Conservation (phyloP, 805 yeast species). For the Wickerhamomyces kurtzmanii region DNA sequence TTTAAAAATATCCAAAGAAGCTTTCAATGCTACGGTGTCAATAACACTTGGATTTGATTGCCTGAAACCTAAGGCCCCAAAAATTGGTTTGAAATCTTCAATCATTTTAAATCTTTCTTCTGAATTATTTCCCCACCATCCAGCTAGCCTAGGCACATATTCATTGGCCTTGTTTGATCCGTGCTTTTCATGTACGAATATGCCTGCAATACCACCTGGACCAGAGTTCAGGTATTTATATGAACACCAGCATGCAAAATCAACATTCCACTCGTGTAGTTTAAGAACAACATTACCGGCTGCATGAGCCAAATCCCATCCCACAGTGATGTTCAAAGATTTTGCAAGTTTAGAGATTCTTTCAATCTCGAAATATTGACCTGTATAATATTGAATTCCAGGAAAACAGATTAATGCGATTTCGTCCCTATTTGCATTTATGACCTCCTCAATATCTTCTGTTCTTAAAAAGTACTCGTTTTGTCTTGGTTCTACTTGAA, state of each 20-base stretch:
- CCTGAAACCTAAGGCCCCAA: conserved; percentile 81
- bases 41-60: conserved; percentile 88
- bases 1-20: conserved; percentile 53
- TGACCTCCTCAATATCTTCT: conserved; percentile 46
- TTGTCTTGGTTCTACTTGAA: conserved; percentile 53
- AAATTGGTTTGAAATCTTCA: conserved; percentile 67
- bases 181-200: conserved; percentile 57
- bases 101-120: conserved; percentile 68
- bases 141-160: conserved; percentile 67
- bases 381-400: conserved; percentile 89
- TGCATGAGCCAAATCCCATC: conserved; percentile 96
- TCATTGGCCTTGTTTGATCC: conserved; percentile 16
- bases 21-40: conserved; percentile 65
- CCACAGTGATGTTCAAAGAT: conserved; percentile 43
- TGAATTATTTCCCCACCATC: conserved; percentile 95
- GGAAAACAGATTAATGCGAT: conserved; percentile 73
- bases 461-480: conserved; percentile 52
- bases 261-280: conserved; percentile 84
- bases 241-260: conserved; percentile 92
- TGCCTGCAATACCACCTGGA: conserved; percentile 89
- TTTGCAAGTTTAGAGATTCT: conserved; percentile 61
- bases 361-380: conserved; percentile 73
- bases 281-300: conserved; percentile 75
- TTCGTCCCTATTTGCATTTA: conserved; percentile 47
- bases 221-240: conserved; percentile 89